Conservation (phyloP, 2,329 filamentous ascomycete genomes). For the Acephala macrosclerotiorum region DNA sequence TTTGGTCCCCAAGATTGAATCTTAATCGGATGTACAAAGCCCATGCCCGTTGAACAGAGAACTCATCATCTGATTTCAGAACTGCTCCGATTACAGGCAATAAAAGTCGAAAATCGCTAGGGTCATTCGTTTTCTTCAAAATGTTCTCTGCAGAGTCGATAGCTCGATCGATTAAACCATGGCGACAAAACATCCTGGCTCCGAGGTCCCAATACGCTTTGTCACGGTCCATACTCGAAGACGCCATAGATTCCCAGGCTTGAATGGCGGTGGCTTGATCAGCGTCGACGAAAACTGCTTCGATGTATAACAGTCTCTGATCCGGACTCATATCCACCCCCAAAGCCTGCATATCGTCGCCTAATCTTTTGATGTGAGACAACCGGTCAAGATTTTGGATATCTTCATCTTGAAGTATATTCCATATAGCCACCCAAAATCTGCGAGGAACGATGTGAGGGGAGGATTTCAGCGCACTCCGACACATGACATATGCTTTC, state of each 20-base stretch:
- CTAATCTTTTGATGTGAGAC: conserved; percentile 66
- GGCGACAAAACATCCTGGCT: conserved; percentile 66
- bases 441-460: conserved; percentile 64
- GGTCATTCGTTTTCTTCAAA: conserved; percentile 50
- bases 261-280: conserved; percentile 51
- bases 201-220: conserved; percentile 69
- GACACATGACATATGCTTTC: conserved; percentile 58
- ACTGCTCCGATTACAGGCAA: conserved; percentile 75
- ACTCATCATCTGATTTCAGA: conserved; percentile 55
- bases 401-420: conserved; percentile 56
- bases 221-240: background rate
- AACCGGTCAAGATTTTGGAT: conserved; percentile 62
- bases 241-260: conserved; percentile 41
- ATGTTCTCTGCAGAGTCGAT: conserved; percentile 62
- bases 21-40: conserved; percentile 70
- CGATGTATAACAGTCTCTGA: conserved; percentile 72
- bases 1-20: conserved; percentile 62
- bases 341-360: conserved; percentile 69
- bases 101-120: conserved; percentile 62
- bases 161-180: conserved; percentile 65
- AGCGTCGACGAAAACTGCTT: conserved; percentile 71
- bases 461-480: conserved; percentile 48
- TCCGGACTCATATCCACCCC: conserved; percentile 60
- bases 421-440: conserved; percentile 73
- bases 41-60: conserved; percentile 67